Base-by-base conservation (phyloP, 2,329 filamentous ascomycete species). In the Colletotrichum phormii region DNA sequence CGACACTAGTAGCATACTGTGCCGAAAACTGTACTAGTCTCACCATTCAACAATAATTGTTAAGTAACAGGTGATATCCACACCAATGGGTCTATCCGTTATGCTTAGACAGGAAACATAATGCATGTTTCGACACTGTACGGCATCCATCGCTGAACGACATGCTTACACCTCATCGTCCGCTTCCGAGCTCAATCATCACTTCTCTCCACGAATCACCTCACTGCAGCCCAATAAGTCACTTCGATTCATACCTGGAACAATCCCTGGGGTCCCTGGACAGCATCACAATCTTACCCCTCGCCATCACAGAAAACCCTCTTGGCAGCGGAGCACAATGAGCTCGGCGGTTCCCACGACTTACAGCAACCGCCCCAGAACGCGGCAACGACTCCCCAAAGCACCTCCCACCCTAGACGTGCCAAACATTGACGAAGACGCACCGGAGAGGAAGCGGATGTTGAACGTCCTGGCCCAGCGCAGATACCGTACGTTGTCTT, bases 391-490 rank as follows among this genome's bases (percentile, higher is more conserved):
- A 49, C 72, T 79, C 11, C 78, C 82, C 73, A 87, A 86, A 75
- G 72, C 82, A 22, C 81, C 83, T 2, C 80, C 82, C 5, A n/a
- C 77, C 3, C 77, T 88, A 7, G 79, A 80, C 1, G 82, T 88
- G 7, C 87, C 87, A 5, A 77, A 86, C 61, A 86, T 88, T 22
- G 84, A 87, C 5, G 81, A 88, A 26, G 83, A 89, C 79, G 85
- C 87, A 1, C 80, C 83, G 3, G 87, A 89, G 78, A 82, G 88
- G 26, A 90, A 89, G 77, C 81, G 88, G 12, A 81, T 89, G 1
- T 74, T 89, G 26, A 89, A 89, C 67, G 85, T 89, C 11, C 78
- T 90, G 46, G 87, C 88, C 1, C 88, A 89, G 73, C 82, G 88
- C 58, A 82, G 88, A 80, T 90, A 89, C 67, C 81, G 87, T 87